Evolutionary conservation across 2,329 filamentous ascomycete species (phyloP).

Genomic region (Drechslerella dactyloides): DNA sequence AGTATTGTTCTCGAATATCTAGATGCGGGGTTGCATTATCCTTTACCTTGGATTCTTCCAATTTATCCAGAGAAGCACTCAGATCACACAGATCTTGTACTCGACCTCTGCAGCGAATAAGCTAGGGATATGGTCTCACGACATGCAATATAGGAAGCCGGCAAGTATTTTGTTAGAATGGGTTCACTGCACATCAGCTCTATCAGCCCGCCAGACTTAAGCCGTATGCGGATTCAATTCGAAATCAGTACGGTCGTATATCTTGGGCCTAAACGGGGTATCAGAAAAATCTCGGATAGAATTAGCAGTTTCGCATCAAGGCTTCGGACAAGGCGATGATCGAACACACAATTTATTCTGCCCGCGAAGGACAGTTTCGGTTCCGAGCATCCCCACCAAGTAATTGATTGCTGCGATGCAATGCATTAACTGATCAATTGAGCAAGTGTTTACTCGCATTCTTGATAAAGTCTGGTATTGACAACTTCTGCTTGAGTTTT

Average conservation of each 20-base stretch:
- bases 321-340: too few relatives aligned
- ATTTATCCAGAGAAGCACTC: constrained; percentile 30
- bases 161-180: not conserved
- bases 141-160: constrained; percentile 40
- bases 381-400: too few relatives aligned
- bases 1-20: constrained; percentile 22
- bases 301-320: too few relatives aligned
- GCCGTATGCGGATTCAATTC: too few relatives aligned
- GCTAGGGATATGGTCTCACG: constrained; percentile 19
- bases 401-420: too few relatives aligned
- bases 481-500: not conserved
- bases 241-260: too few relatives aligned
- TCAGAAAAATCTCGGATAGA: not conserved
- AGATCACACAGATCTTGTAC: not conserved
- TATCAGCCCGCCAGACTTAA: too few relatives aligned
- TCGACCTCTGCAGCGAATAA: constrained; percentile 7
- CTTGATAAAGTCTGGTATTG: not conserved
- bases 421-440: too few relatives aligned
- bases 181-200: too few relatives aligned
- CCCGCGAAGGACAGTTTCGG: too few relatives aligned
- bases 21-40: constrained; percentile 34
- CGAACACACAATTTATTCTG: too few relatives aligned
- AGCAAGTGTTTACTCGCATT: not conserved
- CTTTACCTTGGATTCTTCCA: constrained; percentile 17
- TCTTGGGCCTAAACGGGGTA: too few relatives aligned